These are phyloP conservation scores for Salmacisia buchloeana DNA, from an alignment of 1,284 basidiomycete genomes.

Conservation along the genomic window DNA sequence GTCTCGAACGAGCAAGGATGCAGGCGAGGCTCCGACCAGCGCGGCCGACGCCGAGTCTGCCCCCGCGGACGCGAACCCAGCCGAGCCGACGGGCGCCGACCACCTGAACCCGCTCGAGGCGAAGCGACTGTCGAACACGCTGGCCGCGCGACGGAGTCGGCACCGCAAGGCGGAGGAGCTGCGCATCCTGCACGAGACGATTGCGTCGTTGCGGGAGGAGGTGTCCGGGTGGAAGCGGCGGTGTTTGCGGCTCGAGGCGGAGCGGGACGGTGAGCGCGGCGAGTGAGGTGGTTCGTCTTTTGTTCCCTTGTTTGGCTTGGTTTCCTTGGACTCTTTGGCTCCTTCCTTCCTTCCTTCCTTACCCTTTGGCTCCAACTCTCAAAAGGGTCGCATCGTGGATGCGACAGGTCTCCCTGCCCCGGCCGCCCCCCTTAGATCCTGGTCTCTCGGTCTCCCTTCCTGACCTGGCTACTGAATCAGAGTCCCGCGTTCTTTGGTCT, in stretches of 20 bases:
- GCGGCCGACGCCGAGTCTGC: constrained; percentile 11
- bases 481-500: no score
- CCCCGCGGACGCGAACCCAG: constrained; percentile 16
- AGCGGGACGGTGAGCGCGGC: constrained; percentile 27
- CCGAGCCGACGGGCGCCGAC: no score
- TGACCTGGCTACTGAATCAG: no score
- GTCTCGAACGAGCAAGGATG: constrained; percentile 6
- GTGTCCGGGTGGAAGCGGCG: constrained; percentile 43
- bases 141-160: constrained; percentile 45
- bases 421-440: no score
- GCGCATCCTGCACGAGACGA: constrained; percentile 38
- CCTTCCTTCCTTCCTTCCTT: not conserved
- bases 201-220: constrained; percentile 34
- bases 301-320: no score
- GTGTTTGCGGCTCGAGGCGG: constrained; percentile 39
- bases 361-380: no score
- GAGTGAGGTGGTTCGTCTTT: no score
- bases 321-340: not conserved
- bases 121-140: constrained; percentile 49
- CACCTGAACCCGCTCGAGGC: constrained; percentile 39
- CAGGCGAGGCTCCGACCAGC: constrained; percentile 20
- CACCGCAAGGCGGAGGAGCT: constrained; percentile 48
- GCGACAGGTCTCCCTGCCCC: no score
- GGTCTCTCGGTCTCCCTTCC: no score
- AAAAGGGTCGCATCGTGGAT: no score